Base-by-base conservation (phyloP, 1,139 yeast genomes). In the Scheffersomyces parashehatae region DNA sequence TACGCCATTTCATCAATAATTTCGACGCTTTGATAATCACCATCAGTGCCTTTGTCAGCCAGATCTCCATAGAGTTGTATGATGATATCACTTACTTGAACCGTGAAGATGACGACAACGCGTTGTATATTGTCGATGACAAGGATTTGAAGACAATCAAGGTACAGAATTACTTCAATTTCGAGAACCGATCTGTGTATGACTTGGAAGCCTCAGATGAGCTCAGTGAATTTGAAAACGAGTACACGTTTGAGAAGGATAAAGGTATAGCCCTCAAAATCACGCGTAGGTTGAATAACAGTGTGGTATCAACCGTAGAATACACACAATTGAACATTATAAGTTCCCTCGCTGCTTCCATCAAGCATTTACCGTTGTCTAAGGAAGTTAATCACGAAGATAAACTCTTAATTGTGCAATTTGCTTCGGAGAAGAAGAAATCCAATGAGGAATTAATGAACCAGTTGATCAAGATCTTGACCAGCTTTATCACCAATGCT, bases 301-400 rank as follows among this genome's bases (percentile, higher is more conserved):
- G 56, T 29, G 56, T 64, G 5, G 41, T 56, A 13, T 54, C 67
- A 1, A 53, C 58, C 14, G 60, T 65, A 8, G 69, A 62, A 15
- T 85, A 77, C 57, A 77, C 82, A 13, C 89, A 84, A 48, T 68
- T 79, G 47, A 83, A 82, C 52, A 66, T 86, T 42, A 83, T 84
- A 11, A 79, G 88, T 48, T 71, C 84, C 1, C 66, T 84, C 12
- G 85, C 90, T 0, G 73, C 88, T 0, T 76, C 81, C 37, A 65
- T 85, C 37, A 81, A 79, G 58, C 81, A 81, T 16, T 64, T 84
- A 28, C 88, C 91, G 0, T 44, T 65, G 5, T 65, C 65, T 0
- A 73, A 77, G 39, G 67, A 65, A 16, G 60, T 83, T 50, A 53
- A 52, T 2, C 42, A 55, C 0, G 50, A 59, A 0, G 90, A 85